These are phyloP conservation scores for Backusella macrospora DNA, from an alignment of 192 early-diverging fungal species.

Conservation along the genomic window DNA sequence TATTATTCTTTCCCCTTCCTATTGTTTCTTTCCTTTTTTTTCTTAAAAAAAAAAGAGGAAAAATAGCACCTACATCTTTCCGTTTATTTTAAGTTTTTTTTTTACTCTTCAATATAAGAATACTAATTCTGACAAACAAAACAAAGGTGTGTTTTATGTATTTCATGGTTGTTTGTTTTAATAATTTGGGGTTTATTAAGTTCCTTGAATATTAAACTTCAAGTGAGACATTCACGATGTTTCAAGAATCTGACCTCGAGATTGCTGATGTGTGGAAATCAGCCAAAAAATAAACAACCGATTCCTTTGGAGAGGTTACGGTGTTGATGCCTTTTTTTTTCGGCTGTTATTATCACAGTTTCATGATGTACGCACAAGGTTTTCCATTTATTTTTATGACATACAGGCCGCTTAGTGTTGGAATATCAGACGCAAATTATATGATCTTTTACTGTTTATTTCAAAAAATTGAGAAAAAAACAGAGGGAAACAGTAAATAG, in stretches of 20 bases:
- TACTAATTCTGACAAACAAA: conserved; percentile 2
- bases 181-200: not conserved
- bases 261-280: not conserved
- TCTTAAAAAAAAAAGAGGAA: not conserved
- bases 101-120: not conserved
- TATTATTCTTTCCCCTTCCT: not conserved
- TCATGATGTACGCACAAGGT: too few relatives aligned
- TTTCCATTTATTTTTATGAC: too few relatives aligned
- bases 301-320: not conserved
- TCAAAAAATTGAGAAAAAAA: too few relatives aligned
- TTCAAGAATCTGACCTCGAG: not conserved
- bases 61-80: not conserved
- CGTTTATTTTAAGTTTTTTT: not conserved
- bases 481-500: too few relatives aligned
- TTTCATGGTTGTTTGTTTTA: not conserved
- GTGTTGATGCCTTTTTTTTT: too few relatives aligned
- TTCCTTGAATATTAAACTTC: not conserved
- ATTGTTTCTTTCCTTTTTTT: not conserved
- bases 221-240: conserved; percentile 7
- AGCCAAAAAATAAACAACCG: not conserved
- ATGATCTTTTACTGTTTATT: too few relatives aligned
- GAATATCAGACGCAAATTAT: too few relatives aligned
- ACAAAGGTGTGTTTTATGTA: not conserved
- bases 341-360: too few relatives aligned
- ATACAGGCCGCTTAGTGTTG: too few relatives aligned